Base-by-base conservation (phyloP, 306 rosid genomes). In the Dryas octopetala region DNA sequence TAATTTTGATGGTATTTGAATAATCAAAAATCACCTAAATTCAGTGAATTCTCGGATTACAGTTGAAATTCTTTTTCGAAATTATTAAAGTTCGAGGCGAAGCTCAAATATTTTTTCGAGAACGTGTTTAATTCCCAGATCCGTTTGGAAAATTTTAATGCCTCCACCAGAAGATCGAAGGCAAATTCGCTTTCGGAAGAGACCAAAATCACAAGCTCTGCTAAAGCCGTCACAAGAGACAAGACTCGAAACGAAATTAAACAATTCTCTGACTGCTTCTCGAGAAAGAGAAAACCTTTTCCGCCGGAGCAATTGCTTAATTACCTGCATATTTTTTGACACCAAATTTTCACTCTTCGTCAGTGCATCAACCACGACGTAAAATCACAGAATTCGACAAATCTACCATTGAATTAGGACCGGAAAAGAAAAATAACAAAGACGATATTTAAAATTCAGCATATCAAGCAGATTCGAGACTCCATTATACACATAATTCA, bases 131-230 rank as follows among this genome's bases (percentile, higher is more conserved):
- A 58, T 65, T 72, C 55, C 60, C 81, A 86, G 96, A 91, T 92
- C 96, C 80, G 64, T 40, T 40, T 38, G 8, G 61, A 16, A 16
- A 49, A 54, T 51, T 32, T 68, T 49, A 60, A 60, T 23, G 69
- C 78, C 75, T 74, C 62, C 73, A 28, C 13, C 55, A 64, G 63
- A 80, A 80, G 93, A 88, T 88, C 87, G 74, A 82, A 83, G 82
- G 83, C 82, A 73, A 88, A 88, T 86, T 85, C 78, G 68, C 54
- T 86, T 64, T 8, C 50, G 15, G 68, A 63, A 41, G 68, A 9
- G 14, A 26, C 41, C 17, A 64, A 3, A 44, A 26, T 11, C 13
- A 28, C 9, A 55, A 16, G 50, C 32, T 57, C 14, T 26, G 55
- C 26, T 23, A 32, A 32, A 32, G 38, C 38, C 38, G 38, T 32